A percentile compares a stretch with the other conserved stretches of the same genome.
Evolutionary conservation across 2,329 filamentous ascomycete genomes (phyloP).

Genomic region (Penicillium hesseltinei): DNA sequence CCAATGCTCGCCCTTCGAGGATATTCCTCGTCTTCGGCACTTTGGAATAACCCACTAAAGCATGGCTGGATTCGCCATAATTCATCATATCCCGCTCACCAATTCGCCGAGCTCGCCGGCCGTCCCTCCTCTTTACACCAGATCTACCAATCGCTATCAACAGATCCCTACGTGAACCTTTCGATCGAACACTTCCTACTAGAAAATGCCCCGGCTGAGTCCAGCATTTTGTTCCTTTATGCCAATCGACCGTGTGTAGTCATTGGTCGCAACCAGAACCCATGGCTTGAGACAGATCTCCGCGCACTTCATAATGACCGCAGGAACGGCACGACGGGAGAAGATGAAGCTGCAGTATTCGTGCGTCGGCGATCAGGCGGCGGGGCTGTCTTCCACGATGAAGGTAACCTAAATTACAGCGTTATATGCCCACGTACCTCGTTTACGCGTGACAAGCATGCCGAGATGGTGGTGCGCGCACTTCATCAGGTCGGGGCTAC

Average conservation of each 20-base stretch:
- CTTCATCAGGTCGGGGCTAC: slow-evolving; percentile 51
- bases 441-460: slow-evolving; percentile 85
- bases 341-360: slow-evolving; percentile 52
- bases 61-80: slow-evolving; percentile 24
- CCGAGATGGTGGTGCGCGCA: slow-evolving; percentile 88
- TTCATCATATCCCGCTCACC: slow-evolving; percentile 30
- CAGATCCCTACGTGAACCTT: slow-evolving; percentile 83
- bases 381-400: slow-evolving; percentile 90
- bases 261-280: slow-evolving; percentile 95
- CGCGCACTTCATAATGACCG: slow-evolving; percentile 53
- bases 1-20: slow-evolving; percentile 27
- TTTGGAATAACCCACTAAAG: slow-evolving; percentile 11
- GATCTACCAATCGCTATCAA: slow-evolving; percentile 68
- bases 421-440: slow-evolving; percentile 75
- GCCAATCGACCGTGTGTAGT: slow-evolving; percentile 83
- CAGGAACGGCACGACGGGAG: slow-evolving; percentile 12
- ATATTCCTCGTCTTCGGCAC: background rate
- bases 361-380: slow-evolving; percentile 85
- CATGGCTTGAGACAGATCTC: slow-evolving; percentile 88
- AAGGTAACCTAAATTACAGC: slow-evolving; percentile 90
- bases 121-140: slow-evolving; percentile 50
- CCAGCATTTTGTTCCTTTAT: slow-evolving; percentile 82
- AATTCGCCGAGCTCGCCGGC: slow-evolving; percentile 36
- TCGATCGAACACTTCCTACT: slow-evolving; percentile 91
- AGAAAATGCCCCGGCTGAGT: slow-evolving; percentile 67